These are phyloP conservation scores for Arthrobotrys pseudoclavata DNA, from an alignment of 2,329 filamentous ascomycete species.

Conservation along the genomic window DNA sequence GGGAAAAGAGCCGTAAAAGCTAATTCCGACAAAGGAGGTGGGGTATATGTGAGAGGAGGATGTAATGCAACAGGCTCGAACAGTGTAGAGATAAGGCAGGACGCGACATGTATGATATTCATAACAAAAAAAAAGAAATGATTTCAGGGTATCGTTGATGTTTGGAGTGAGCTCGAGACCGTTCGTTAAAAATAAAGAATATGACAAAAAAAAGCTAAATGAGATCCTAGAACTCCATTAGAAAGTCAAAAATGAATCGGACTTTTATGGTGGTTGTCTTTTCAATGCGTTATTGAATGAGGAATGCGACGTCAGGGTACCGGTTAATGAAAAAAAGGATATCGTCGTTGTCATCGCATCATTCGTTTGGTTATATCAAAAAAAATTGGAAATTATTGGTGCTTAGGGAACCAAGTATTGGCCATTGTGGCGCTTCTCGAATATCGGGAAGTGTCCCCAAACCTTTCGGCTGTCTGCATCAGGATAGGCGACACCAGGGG, in stretches of 20 bases:
- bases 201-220: slow-evolving; percentile 41
- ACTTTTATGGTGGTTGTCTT: slow-evolving; percentile 53
- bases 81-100: slow-evolving; percentile 24
- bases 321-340: slow-evolving; percentile 22
- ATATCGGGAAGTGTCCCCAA: slow-evolving; percentile 56
- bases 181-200: slow-evolving; percentile 35
- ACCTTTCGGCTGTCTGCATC: slow-evolving; percentile 55
- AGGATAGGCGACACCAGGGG: slow-evolving; percentile 49
- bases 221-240: slow-evolving; percentile 57
- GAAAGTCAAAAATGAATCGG: slow-evolving; percentile 57
- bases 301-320: slow-evolving; percentile 23
- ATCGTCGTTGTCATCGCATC: slow-evolving; percentile 21
- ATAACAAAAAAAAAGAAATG: slow-evolving; percentile 42
- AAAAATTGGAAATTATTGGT: background rate
- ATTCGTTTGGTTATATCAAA: background rate
- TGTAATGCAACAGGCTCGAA: slow-evolving; percentile 33
- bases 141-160: slow-evolving; percentile 59
- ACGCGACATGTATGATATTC: slow-evolving; percentile 20
- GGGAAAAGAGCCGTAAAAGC: slow-evolving; percentile 19
- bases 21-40: slow-evolving; percentile 7
- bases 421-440: slow-evolving; percentile 55
- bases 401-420: slow-evolving; percentile 53
- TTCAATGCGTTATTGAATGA: slow-evolving; percentile 35
- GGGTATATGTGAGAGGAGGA: slow-evolving; percentile 18
- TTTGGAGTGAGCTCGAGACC: slow-evolving; percentile 44